Base-by-base conservation (phyloP, 805 yeast genomes). In the Kluyveromyces wickerhamii region DNA sequence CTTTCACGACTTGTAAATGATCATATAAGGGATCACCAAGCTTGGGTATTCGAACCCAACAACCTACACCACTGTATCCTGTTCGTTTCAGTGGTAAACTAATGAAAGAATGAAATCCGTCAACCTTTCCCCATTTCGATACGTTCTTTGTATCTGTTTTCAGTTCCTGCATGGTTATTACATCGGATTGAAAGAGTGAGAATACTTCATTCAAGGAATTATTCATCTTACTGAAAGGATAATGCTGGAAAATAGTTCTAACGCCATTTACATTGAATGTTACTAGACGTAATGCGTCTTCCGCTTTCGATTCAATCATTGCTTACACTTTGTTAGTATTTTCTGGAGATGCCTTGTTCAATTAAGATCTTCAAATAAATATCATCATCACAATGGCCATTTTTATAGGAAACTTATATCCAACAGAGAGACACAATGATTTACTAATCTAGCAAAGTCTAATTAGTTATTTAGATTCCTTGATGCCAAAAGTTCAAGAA, bases 61-160 rank as follows among this genome's bases (percentile, higher is more conserved):
- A 71, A 0, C 88, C 94, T 1, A 89, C 96, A 0, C 98, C 98
- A 37, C 89, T 74, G 54, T 92, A 92, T 0, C 97, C 97, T 49
- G 77, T 82, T 51, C 76, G 82, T 2, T 52, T 38, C 8, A 52
- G 54, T 0, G 96, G 94, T 9, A 86, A 61, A 0, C 89, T 67
- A 21, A 86, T 71, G 47, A 76, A 89, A 2, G 82, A 67, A 16
- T 68, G 61, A 50, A 69, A 89, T 1, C 77, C 74, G 1, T 67
- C 64, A 0, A 80, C 59, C 24, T 69, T 60, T 2, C 74, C 76
- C 58, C 75, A 62, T 21, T 52, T 57, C n/a, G 59, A 44, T 13
- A 70, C 63, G 2, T 78, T 49, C 37, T 71, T 72, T 19, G 54
- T 51, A n/a, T 60, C 51, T 28, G 79, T 61, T 53, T 89, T 89